Evolutionary conservation across 331 rosid genomes (phyloP).

Genomic region (Acacia concinna): DNA sequence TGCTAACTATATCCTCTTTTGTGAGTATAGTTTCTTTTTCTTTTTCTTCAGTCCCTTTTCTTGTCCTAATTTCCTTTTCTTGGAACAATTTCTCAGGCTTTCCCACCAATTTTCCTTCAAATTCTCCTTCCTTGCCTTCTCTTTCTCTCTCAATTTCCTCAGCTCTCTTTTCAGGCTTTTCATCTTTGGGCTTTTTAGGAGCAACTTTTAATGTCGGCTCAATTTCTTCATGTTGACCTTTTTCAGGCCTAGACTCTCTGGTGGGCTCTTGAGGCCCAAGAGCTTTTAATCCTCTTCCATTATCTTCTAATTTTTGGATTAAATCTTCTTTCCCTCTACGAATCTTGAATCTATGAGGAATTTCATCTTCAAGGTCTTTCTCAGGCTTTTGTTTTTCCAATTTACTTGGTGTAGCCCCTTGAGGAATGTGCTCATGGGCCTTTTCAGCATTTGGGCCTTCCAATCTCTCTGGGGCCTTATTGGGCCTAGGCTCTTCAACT

Average conservation of each 20-base stretch:
- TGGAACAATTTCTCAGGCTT: conserved; percentile 23
- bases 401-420: background rate
- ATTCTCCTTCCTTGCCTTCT: background rate
- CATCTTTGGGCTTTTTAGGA: background rate
- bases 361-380: background rate
- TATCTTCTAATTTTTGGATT: background rate
- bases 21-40: background rate
- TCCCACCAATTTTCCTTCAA: background rate
- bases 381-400: background rate
- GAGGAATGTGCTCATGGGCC: no score
- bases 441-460: background rate
- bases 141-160: background rate
- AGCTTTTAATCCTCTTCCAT: background rate
- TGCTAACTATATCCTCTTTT: background rate
- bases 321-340: background rate
- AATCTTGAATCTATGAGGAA: background rate
- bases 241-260: background rate
- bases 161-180: background rate
- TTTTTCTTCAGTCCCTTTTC: conserved; percentile 19
- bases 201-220: background rate
- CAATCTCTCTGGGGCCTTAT: background rate
- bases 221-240: conserved; percentile 16
- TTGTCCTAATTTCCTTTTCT: conserved; percentile 38
- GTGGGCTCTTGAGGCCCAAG: conserved; percentile 5
- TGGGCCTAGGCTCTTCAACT: background rate